Evolutionary conservation across 768 basidiomycete genomes (phyloP), one percentile per base, ranked within the genome.

Genomic region (Suillus decipiens): DNA sequence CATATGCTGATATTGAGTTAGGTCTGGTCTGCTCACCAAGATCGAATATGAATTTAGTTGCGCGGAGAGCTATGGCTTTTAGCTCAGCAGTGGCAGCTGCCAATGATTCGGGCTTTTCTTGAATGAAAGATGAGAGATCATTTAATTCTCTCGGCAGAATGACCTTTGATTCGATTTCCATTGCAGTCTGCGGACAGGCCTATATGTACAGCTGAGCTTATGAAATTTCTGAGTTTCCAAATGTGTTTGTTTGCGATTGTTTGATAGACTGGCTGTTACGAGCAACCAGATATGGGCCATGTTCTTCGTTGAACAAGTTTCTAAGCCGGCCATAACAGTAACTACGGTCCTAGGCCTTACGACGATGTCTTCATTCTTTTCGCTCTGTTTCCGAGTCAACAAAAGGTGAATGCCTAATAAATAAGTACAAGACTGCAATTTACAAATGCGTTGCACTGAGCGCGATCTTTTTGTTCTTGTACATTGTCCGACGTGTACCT

Each of bases 41-140:
- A 73, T 93, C 89, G 67, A 93, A 95, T 15, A 92, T 74, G 70
- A 83, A 85, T 77, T 92, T 90, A 24, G 88, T 76, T n/a, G 90
- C 90, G 60, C 78, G 73, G 33, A 94, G 77, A 19, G 90, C 87
- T 57, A 85, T 82, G 59, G 75, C 71, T 48, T 82, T 82, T 34
- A 92, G 79, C 47, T 83, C 82, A 53, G 75, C 67, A 72, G 77
- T 85, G 51, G 87, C 85, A 11, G 74, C 70, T n/a, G 84, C 83
- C 64, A 93, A 76, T 9, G 76, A 77, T 71, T 89, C 84, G 31
- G 84, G 81, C 36, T 78, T 77, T 43, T 80, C 76, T 39, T 86
- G 86, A 12, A 92, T 73, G 37, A 88, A 71, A n/a, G 74, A 72
- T 24, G 88, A 83, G 47, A 92, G 80, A 51, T 68, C 69, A 47